phyloP scores from a whole-genome alignment of 805 yeast genomes.

The Trichomonascus vanleenenianus region DNA sequence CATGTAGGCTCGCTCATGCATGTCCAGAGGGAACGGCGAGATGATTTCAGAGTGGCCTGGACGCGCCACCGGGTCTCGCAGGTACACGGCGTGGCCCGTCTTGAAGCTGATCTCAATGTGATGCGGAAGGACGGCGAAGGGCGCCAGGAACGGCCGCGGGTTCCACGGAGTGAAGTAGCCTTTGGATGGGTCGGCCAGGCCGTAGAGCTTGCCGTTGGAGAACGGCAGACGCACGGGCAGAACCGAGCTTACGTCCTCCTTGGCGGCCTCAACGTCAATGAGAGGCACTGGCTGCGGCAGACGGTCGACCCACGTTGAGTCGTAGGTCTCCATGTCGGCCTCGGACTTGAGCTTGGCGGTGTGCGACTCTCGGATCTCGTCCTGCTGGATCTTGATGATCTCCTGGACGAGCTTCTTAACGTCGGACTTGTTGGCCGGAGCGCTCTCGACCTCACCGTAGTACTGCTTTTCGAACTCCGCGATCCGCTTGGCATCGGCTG shows the following conservation, averaged over 20 bases:
- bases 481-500: constrained; percentile 2
- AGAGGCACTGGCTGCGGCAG: constrained; percentile 37
- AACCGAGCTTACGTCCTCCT: constrained; percentile 41
- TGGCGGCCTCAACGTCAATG: constrained; percentile 38
- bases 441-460: constrained; percentile 7
- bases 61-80: constrained; percentile 94
- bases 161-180: constrained; percentile 95
- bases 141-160: constrained; percentile 88
- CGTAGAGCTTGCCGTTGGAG: constrained; percentile 68
- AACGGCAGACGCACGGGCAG: constrained; percentile 61
- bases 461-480: constrained; percentile 8
- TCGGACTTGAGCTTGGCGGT: constrained; percentile 13
- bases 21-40: constrained; percentile 72
- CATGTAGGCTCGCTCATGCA: constrained; percentile 92
- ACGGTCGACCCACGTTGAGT: constrained; percentile 44
- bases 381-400: constrained; percentile 23
- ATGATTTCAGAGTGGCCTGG: constrained; percentile 96
- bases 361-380: constrained; percentile 12
- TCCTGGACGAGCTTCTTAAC: constrained; percentile 27
- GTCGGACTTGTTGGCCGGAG: constrained; percentile 17
- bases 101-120: constrained; percentile 85
- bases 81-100: constrained; percentile 93
- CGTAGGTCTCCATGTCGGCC: constrained; percentile 31
- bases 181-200: constrained; percentile 68
- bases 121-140: constrained; percentile 85